Base-by-base conservation (phyloP, 345 rosid species). In the Gossypium raimondii region DNA sequence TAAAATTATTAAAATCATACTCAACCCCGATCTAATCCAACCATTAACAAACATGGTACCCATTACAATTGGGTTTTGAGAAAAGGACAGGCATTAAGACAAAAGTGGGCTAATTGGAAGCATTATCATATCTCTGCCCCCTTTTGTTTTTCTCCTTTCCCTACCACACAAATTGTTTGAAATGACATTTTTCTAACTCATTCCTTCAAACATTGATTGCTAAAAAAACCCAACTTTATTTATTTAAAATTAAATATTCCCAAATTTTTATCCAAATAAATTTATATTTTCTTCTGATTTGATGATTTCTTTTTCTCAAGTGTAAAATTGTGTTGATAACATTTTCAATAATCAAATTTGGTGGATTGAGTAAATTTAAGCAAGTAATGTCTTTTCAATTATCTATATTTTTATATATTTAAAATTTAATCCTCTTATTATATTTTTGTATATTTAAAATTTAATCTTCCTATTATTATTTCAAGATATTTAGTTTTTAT, bases 71-170 rank as follows among this genome's bases (percentile, higher is more conserved):
- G 72, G 48, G 62, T 14, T 75, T 75, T 22, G 20, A 4, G 78
- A 75, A 66, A 66, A 44, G 18, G 78, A 75, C 73, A 44, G 27
- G 65, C 78, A 75, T 66, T 75, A 43, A 51, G 56, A 65, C 27
- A 55, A 48, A 34, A 75, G 78, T 75, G 66, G 78, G 73, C 25
- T 11, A 51, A 7, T 53, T 47, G 48, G 20, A 61, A 29, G 77
- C 77, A 74, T 18, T 73, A 60, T 60, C 13, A 47, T 47, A 41
- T 29, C 43, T n/a, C 17, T 11, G 13, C 3, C 1, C 56, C 2
- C 62, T 22, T 2, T 22, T n/a, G 14, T 45, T 60, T 27, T 61
- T 60, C 25, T 59, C 57, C 20, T 45, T 62, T 60, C 43, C 72
- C 61, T 7, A 63, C 52, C 77, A 47, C 64, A 59, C 67, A 73